These are phyloP conservation scores for Penicillium bialowiezense DNA, from an alignment of 495 filamentous ascomycete species.

Conservation along the genomic window DNA sequence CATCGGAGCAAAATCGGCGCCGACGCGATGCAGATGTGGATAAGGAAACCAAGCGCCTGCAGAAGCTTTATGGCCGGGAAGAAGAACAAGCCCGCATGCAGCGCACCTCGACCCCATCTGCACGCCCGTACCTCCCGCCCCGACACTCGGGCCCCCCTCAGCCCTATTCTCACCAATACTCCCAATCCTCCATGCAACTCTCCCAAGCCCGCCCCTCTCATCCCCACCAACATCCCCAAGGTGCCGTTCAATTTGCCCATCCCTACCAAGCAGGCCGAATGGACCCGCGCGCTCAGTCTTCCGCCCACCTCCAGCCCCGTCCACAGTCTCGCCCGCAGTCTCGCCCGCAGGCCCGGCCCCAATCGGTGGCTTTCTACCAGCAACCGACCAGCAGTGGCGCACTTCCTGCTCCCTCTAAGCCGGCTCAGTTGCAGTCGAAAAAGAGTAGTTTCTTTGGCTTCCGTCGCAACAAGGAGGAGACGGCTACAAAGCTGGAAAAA, in stretches of 20 bases:
- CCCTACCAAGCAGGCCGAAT: conserved; percentile 7
- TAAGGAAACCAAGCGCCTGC: conserved; percentile 79
- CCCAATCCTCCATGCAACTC: conserved; percentile 16
- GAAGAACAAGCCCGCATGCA: conserved; percentile 37
- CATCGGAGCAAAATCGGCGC: conserved; percentile 67
- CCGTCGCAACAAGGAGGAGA: conserved; percentile 27
- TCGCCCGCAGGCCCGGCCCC: conserved; percentile 13
- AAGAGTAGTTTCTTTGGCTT: conserved; percentile 53
- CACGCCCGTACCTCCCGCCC: conserved; percentile 22
- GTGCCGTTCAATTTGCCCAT: conserved; percentile 12
- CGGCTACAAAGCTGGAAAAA: conserved; percentile 40
- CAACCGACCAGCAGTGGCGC: conserved; percentile 18
- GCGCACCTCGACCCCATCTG: conserved; percentile 23
- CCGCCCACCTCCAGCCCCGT: conserved; percentile 16
- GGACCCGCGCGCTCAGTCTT: conserved; percentile 22
- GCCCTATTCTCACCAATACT: conserved; percentile 16
- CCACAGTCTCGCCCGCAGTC: conserved; percentile 3
- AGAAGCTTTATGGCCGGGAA: conserved; percentile 66
- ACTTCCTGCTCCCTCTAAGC: conserved; percentile 7
- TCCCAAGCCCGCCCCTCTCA: conserved; percentile 11
- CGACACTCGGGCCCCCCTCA: conserved; percentile 17
- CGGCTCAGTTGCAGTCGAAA: conserved; percentile 31
- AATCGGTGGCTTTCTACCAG: conserved; percentile 19
- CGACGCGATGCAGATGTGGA: conserved; percentile 70
- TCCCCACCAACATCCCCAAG: conserved; percentile 11